Conservation (phyloP, 2,329 filamentous ascomycete genomes). For the Eurotiales sp. region DNA sequence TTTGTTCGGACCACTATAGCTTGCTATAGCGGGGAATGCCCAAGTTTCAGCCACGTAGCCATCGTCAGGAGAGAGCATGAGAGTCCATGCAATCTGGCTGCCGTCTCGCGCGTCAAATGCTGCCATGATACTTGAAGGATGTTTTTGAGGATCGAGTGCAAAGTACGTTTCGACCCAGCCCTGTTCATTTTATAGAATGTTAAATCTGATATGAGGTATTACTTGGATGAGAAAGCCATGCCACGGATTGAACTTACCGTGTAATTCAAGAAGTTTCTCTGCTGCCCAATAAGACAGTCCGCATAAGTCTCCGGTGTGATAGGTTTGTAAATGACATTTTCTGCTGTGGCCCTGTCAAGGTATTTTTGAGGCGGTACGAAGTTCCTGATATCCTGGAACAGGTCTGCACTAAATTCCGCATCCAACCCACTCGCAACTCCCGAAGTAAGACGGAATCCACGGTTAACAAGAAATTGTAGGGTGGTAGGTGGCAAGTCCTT, state of each 20-base stretch:
- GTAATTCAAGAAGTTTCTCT: slow-evolving; percentile 36
- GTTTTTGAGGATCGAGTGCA: slow-evolving; percentile 29
- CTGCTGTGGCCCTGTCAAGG: slow-evolving; percentile 31
- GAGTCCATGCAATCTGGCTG: slow-evolving; percentile 43
- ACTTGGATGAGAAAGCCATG: too few species aligned
- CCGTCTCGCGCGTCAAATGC: slow-evolving; percentile 34
- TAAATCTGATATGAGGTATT: not conserved
- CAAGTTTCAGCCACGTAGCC: slow-evolving; percentile 31
- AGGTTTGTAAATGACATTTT: slow-evolving; percentile 35
- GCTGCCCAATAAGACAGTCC: slow-evolving; percentile 38
- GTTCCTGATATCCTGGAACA: slow-evolving; percentile 37
- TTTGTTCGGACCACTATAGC: slow-evolving; percentile 28
- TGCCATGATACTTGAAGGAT: slow-evolving; percentile 41
- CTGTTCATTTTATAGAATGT: slow-evolving; percentile 18
- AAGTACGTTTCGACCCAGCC: slow-evolving; percentile 42
- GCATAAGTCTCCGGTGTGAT: slow-evolving; percentile 34
- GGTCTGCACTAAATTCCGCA: slow-evolving; percentile 27
- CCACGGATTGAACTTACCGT: slow-evolving; percentile 29
- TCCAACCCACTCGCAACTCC: slow-evolving; percentile 9
- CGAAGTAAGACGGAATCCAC: slow-evolving; percentile 36
- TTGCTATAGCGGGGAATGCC: slow-evolving; percentile 39
- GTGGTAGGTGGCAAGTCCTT: slow-evolving; percentile 31
- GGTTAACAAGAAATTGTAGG: slow-evolving; percentile 41
- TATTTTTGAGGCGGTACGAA: slow-evolving; percentile 35
- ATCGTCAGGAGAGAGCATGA: slow-evolving; percentile 39